A percentile compares a stretch with the other conserved stretches of the same genome.
phyloP scores from a whole-genome alignment of 108 stramenopile species.

The Discostella stelligeroides region DNA sequence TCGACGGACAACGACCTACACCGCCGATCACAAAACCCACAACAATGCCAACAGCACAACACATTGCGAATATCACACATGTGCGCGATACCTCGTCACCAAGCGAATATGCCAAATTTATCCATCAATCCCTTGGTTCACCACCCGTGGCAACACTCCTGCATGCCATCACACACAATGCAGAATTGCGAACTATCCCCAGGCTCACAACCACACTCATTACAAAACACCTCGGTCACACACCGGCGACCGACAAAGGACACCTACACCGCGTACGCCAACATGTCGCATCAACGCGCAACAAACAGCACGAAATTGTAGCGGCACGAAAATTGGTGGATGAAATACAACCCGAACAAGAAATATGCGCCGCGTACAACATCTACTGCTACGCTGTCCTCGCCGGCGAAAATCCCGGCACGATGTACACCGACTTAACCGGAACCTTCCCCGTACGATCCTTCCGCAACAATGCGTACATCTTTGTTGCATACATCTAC shows the following conservation, averaged over 20 bases:
- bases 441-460: conserved; percentile 14
- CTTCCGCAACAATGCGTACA: not conserved
- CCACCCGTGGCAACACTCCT: not conserved
- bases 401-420: not conserved
- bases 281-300: not conserved
- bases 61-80: not conserved
- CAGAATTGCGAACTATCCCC: not conserved
- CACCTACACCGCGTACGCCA: conserved; percentile 9
- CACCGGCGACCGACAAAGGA: conserved; percentile 4
- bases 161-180: not conserved
- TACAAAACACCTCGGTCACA: not conserved
- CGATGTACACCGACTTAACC: conserved; percentile 10
- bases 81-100: not conserved
- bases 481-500: not conserved
- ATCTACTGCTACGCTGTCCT: conserved; percentile 4
- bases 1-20: not conserved
- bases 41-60: not conserved
- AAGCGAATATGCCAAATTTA: not conserved
- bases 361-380: not conserved
- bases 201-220: not conserved
- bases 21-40: not conserved
- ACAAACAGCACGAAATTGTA: not conserved
- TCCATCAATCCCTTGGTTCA: conserved; percentile 6
- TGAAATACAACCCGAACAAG: not conserved
- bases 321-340: not conserved